These are phyloP conservation scores for Pleurotus tuber-regium DNA, from an alignment of 768 basidiomycete species.

Conservation along the genomic window DNA sequence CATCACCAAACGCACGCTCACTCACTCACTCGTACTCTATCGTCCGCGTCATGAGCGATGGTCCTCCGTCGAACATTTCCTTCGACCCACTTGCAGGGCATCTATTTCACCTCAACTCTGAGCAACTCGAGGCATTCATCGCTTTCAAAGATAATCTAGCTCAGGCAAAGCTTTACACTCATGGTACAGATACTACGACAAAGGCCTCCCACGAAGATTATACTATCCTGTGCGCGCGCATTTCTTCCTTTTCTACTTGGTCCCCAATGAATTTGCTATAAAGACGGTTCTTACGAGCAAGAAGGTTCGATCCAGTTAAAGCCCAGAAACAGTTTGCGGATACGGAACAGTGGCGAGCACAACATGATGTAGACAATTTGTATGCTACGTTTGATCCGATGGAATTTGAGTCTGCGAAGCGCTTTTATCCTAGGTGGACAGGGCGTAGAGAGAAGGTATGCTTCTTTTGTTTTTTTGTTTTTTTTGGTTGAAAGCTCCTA, in stretches of 20 bases:
- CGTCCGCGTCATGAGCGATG: too few species aligned
- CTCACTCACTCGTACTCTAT: too few species aligned
- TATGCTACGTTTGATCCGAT: slow-evolving; percentile 55
- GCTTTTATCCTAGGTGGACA: slow-evolving; percentile 81
- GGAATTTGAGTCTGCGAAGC: slow-evolving; percentile 58
- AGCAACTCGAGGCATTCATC: slow-evolving; percentile 46
- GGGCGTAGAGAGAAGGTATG: slow-evolving; percentile 72
- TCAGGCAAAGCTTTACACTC: slow-evolving; percentile 50
- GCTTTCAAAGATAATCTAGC: slow-evolving; percentile 53
- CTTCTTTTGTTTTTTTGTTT: background rate
- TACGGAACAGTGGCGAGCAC: slow-evolving; percentile 65
- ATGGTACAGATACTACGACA: slow-evolving; percentile 22
- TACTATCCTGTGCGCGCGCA: slow-evolving; percentile 56
- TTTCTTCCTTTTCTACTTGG: background rate
- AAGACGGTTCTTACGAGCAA: slow-evolving; percentile 84
- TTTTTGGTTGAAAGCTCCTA: background rate
- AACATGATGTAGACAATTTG: slow-evolving; percentile 59
- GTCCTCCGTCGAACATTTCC: background rate
- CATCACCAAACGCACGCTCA: too few species aligned
- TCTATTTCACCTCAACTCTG: slow-evolving; percentile 47
- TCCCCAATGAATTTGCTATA: slow-evolving; percentile 4
- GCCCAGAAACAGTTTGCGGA: slow-evolving; percentile 72
- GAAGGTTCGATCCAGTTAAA: slow-evolving; percentile 58
- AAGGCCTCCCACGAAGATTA: slow-evolving; percentile 60
- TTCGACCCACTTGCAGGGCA: slow-evolving; percentile 39